Evolutionary conservation across 768 basidiomycete genomes (phyloP), one percentile per base, ranked within the genome.

Genomic region (Leccinum ochraceum): DNA sequence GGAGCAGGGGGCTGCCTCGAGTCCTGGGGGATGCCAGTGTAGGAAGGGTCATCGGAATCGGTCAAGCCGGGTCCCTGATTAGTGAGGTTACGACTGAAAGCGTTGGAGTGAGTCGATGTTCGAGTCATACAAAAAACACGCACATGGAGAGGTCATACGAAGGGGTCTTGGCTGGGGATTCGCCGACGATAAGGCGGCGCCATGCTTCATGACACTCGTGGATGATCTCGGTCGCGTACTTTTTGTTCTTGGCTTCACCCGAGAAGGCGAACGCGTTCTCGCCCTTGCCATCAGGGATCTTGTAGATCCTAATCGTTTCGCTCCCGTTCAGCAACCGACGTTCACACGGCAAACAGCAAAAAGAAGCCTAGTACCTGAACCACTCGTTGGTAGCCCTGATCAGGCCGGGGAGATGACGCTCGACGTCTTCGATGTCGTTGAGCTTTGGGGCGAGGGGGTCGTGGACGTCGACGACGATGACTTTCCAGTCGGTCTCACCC

Each of bases 401-500:
- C 68, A 98, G 81, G 64, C 97, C 97, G 49, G 97, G 97, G 56
- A 98, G 88, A 76, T 98, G 95, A 66, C 95, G 85, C 80, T 98
- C 97, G 71, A 99, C 95, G 71, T 99, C 97, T 79, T 98, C 97
- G 59, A 98, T 92, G 76, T 99, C 97, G 77, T 98, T 99, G 72
- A 99, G 84, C 77, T 96, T 93, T 73, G 91, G 82, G 16, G 97
- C 97, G 62, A 98, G 88, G 48, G 97, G 96, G 75, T 98, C 97
- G 67, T 86, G 85, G 63, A 97, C 85, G 74, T 98, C 97, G 66
- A 98, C 94, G 74, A 96, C 97, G 77, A 99, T 86, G 80, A 99
- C 92, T 79, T 99, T 99, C 97, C 97, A 99, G 82, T 98, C 97
- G 66, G 97, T 98, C 82, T 98, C 97, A 69, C 97, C 97, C 76